Evolutionary conservation across 1,284 basidiomycete genomes (phyloP).

Genomic region (Ceratobasidium sp.): DNA sequence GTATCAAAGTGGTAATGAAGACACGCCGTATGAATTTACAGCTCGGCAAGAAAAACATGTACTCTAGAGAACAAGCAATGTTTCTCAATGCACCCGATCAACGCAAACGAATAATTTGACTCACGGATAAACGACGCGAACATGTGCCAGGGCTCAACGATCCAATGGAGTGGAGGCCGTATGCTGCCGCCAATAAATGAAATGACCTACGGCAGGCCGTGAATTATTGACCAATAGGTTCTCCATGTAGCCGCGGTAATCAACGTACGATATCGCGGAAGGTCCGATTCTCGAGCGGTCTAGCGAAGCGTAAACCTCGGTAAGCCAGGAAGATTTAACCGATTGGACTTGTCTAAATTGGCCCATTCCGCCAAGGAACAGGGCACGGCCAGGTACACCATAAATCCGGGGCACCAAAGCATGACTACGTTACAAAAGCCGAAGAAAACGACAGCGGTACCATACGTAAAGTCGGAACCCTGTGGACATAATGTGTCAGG

Average conservation of each 20-base stretch:
- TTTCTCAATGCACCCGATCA: too few species aligned
- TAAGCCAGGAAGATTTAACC: slow-evolving; percentile 7
- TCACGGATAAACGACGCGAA: slow-evolving; percentile 79
- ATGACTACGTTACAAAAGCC: slow-evolving; percentile 74
- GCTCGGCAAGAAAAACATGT: slow-evolving; percentile 82
- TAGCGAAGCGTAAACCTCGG: slow-evolving; percentile 26
- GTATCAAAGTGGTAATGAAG: slow-evolving; percentile 56
- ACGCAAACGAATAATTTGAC: too few species aligned
- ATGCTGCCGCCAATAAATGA: slow-evolving; percentile 86
- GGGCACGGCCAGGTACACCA: slow-evolving; percentile 86
- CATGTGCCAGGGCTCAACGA: too few species aligned
- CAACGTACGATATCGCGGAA: slow-evolving; percentile 77
- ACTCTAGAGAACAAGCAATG: too few species aligned
- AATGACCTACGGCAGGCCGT: slow-evolving; percentile 61
- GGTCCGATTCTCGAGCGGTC: slow-evolving; percentile 73
- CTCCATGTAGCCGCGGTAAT: slow-evolving; percentile 44
- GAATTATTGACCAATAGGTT: neutral
- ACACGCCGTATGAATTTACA: slow-evolving; percentile 61
- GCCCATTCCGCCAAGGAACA: slow-evolving; percentile 79
- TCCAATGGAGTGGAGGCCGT: slow-evolving; percentile 88
- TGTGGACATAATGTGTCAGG: slow-evolving; percentile 52
- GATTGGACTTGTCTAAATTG: slow-evolving; percentile 67
- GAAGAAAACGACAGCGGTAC: slow-evolving; percentile 77
- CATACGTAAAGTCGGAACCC: slow-evolving; percentile 88
- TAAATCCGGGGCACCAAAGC: slow-evolving; percentile 89